phyloP scores from a whole-genome alignment of 768 basidiomycete species.

The Mycena amicta region DNA sequence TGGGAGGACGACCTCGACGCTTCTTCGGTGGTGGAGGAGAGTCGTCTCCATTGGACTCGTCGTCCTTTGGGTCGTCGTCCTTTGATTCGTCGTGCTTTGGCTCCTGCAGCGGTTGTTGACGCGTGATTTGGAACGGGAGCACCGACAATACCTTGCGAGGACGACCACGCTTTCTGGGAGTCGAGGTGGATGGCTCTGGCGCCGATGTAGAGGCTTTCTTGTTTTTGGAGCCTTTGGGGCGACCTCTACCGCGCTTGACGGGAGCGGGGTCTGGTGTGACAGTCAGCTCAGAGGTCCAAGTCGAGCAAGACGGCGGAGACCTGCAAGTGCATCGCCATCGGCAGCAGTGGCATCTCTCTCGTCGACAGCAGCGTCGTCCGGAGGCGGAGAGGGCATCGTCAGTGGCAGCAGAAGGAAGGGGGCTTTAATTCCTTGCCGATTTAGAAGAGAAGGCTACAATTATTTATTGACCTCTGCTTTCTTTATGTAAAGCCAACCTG shows the following conservation, averaged over 20 bases:
- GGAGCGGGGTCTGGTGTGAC: constrained; percentile 43
- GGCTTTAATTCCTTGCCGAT: constrained; percentile 27
- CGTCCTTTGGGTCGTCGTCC: constrained; percentile 21
- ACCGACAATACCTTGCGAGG: constrained; percentile 59
- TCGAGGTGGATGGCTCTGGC: constrained; percentile 37
- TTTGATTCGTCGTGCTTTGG: constrained; percentile 22
- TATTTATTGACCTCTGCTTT: constrained; percentile 2
- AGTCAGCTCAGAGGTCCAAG: too few relatives aligned
- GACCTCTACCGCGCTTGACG: constrained; percentile 79
- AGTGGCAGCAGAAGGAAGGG: constrained; percentile 31
- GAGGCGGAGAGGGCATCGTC: constrained; percentile 22
- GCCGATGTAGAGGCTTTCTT: constrained; percentile 45
- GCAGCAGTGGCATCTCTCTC: constrained; percentile 28
- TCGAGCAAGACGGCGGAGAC: too few relatives aligned
- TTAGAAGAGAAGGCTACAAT: constrained; percentile 36
- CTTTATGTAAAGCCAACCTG: not conserved
- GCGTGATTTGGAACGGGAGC: constrained; percentile 24
- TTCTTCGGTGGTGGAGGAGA: constrained; percentile 55
- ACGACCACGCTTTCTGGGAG: constrained; percentile 62
- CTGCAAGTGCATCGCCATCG: constrained; percentile 28
- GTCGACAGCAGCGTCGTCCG: constrained; percentile 36
- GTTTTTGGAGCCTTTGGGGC: constrained; percentile 88
- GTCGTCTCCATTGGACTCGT: constrained; percentile 48
- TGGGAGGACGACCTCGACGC: constrained; percentile 76
- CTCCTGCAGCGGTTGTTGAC: constrained; percentile 18